phyloP scores from a whole-genome alignment of 2,329 filamentous ascomycete species.

The Cadophora luteo-olivacea region DNA sequence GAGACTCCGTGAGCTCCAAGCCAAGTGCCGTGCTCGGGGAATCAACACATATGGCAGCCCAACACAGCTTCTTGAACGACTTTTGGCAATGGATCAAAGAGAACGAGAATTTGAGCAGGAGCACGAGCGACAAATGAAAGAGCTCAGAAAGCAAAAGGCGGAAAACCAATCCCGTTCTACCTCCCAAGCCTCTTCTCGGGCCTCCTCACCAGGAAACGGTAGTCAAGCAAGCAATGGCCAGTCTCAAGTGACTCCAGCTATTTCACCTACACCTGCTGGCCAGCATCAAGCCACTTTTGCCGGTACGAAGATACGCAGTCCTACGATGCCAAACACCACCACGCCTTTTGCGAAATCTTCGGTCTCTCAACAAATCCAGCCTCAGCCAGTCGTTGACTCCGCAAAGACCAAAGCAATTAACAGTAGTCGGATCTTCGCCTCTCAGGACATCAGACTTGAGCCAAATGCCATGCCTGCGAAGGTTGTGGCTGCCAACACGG shows the following conservation, averaged over 20 bases:
- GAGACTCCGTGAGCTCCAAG: background rate
- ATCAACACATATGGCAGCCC: background rate
- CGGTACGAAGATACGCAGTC: background rate
- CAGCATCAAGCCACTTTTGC: background rate
- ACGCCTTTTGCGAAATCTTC: background rate
- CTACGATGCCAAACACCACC: background rate
- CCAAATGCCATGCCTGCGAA: background rate
- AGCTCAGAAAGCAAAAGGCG: background rate
- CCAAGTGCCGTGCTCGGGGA: background rate
- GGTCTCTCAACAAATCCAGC: background rate
- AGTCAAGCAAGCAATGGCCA: background rate
- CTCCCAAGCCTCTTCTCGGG: background rate
- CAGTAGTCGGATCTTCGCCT: background rate
- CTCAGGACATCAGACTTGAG: background rate
- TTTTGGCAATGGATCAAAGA: background rate
- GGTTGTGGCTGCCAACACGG: background rate
- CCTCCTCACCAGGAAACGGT: background rate
- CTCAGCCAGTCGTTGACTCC: background rate
- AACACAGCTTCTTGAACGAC: background rate
- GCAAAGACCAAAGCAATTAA: background rate
- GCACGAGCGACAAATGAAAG: background rate
- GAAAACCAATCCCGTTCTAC: background rate
- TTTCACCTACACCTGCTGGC: background rate
- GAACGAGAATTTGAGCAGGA: constrained; percentile 1
- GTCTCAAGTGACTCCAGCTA: background rate